A percentile compares a stretch with the other conserved stretches of the same genome.
Conservation (phyloP, 2,329 filamentous ascomycete species). For the Diaporthe citriasiana region DNA sequence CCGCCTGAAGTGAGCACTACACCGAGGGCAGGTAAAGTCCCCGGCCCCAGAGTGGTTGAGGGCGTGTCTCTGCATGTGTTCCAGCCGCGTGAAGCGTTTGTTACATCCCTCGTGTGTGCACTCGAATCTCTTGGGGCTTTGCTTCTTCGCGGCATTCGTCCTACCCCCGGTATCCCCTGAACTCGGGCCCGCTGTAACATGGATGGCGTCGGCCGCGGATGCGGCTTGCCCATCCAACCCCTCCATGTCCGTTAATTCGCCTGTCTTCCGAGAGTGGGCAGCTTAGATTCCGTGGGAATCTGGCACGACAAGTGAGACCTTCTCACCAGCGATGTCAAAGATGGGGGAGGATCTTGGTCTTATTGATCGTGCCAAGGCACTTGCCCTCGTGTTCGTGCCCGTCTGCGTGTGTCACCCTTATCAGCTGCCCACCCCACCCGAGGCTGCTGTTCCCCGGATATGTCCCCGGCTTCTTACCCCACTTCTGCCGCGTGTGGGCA, state of each 20-base stretch:
- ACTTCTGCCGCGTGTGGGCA: neutral
- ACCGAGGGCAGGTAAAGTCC: conserved; percentile 69
- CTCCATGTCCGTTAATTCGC: conserved; percentile 33
- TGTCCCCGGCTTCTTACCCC: conserved; percentile 22
- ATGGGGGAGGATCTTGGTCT: conserved; percentile 31
- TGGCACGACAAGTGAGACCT: neutral
- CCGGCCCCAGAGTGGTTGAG: conserved; percentile 66
- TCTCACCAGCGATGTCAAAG: conserved; percentile 22
- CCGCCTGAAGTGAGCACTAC: conserved; percentile 72
- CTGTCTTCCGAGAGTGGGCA: conserved; percentile 30
- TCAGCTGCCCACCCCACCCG: conserved; percentile 28
- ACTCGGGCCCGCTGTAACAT: neutral
- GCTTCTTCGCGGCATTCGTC: conserved; percentile 18
- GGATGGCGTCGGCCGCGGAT: conserved; percentile 22
- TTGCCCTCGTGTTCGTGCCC: neutral
- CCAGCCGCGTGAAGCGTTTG: conserved; percentile 69
- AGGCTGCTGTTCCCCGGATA: conserved; percentile 8
- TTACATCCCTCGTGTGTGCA: conserved; percentile 63
- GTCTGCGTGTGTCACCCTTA: conserved; percentile 18
- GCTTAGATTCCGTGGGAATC: neutral
- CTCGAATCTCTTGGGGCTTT: conserved; percentile 42
- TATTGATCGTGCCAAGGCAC: conserved; percentile 15
- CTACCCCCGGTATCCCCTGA: conserved; percentile 7
- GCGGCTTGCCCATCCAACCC: neutral
- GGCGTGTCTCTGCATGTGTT: conserved; percentile 70